phyloP scores from a whole-genome alignment of 2,329 filamentous ascomycete species.

The Aureobasidium mangrovei region DNA sequence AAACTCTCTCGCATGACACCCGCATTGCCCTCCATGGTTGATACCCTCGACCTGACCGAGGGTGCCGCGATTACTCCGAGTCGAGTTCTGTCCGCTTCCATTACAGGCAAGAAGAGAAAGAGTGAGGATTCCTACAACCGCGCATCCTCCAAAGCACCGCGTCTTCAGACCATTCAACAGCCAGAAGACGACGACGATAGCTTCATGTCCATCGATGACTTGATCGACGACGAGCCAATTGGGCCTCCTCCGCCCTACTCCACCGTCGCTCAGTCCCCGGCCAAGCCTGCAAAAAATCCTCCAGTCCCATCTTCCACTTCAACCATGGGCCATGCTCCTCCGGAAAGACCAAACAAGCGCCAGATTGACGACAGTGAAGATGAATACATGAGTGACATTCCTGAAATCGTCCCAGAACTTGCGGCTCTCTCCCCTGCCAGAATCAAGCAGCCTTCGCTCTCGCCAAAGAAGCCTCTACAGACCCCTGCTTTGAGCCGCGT shows the following conservation, averaged over 20 bases:
- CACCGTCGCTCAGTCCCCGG: slow-evolving; percentile 25
- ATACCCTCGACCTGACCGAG: slow-evolving; percentile 29
- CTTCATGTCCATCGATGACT: slow-evolving; percentile 34
- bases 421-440: slow-evolving; percentile 5
- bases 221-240: slow-evolving; percentile 20
- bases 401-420: slow-evolving; percentile 4
- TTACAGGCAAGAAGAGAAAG: slow-evolving; percentile 34
- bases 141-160: background rate
- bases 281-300: background rate
- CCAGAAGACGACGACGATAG: slow-evolving; percentile 17
- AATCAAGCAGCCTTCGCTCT: slow-evolving; percentile 9
- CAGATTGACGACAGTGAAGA: slow-evolving; percentile 11
- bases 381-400: slow-evolving; percentile 11
- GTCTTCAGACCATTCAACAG: slow-evolving; percentile 1
- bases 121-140: slow-evolving; percentile 22
- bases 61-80: slow-evolving; percentile 18
- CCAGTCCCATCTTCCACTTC: slow-evolving; percentile 13
- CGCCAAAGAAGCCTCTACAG: slow-evolving; percentile 2
- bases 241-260: slow-evolving; percentile 38
- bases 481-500: slow-evolving; percentile 6
- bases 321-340: background rate
- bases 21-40: slow-evolving; percentile 18
- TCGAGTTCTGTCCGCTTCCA: slow-evolving; percentile 7
- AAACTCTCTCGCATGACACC: background rate
- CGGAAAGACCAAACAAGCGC: background rate